These are phyloP conservation scores for Nasturtium officinale DNA, from an alignment of 345 rosid species.

Conservation along the genomic window DNA sequence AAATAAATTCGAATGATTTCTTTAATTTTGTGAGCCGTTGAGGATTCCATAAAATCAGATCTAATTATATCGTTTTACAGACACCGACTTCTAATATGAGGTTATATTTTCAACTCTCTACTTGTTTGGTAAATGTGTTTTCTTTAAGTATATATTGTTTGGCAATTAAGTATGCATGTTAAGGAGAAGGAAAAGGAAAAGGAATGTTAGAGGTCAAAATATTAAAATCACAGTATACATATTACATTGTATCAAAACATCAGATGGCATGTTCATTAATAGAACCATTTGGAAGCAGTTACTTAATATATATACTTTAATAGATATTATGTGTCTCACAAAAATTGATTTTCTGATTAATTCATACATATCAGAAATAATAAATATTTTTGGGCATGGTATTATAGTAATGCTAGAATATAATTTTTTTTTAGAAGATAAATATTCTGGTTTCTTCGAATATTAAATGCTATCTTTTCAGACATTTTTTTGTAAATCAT, in stretches of 20 bases:
- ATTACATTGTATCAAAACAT: not conserved
- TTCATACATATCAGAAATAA: no score
- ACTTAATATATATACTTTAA: no score
- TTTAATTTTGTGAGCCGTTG: constrained; percentile 37
- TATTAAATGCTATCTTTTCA: not conserved
- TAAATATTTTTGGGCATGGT: no score
- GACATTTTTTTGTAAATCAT: constrained; percentile 24
- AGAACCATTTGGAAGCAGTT: not conserved
- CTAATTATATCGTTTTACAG: constrained; percentile 36
- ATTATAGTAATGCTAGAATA: no score
- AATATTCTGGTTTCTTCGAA: constrained; percentile 16
- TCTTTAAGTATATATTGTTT: not conserved
- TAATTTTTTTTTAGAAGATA: no score
- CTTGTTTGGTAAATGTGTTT: not conserved
- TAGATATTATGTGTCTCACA: no score
- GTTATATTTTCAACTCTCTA: constrained; percentile 3
- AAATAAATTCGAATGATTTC: constrained; percentile 24
- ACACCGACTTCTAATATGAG: constrained; percentile 33
- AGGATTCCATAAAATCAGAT: constrained; percentile 43
- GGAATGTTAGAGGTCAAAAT: not conserved
- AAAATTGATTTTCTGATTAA: no score
- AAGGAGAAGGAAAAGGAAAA: not conserved
- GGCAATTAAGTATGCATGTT: not conserved
- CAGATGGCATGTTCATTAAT: not conserved
- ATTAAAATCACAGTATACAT: not conserved